phyloP scores from a whole-genome alignment of 495 filamentous ascomycete species.

The Talaromyces adpressus region DNA sequence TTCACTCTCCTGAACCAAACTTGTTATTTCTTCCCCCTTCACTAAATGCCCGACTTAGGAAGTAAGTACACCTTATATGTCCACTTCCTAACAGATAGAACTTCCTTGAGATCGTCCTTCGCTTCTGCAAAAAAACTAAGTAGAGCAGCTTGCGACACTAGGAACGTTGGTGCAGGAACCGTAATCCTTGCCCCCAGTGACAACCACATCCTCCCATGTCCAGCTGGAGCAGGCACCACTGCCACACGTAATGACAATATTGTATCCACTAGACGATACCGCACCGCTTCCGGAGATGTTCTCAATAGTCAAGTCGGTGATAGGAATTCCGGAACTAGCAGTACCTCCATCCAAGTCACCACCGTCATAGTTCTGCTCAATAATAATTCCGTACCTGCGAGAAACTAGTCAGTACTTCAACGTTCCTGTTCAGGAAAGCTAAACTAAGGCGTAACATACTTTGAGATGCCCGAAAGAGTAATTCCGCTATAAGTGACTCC shows the following conservation, averaged over 20 bases:
- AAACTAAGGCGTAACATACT: slow-evolving; percentile 7
- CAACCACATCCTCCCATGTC: slow-evolving; percentile 37
- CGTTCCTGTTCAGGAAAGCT: not conserved
- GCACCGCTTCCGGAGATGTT: slow-evolving; percentile 37
- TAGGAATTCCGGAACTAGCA: slow-evolving; percentile 50
- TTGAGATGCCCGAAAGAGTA: slow-evolving; percentile 16
- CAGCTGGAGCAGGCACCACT: slow-evolving; percentile 28
- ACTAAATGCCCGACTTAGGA: too few relatives aligned
- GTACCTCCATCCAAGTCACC: slow-evolving; percentile 41
- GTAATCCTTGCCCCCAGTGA: slow-evolving; percentile 42
- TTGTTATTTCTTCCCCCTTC: too few relatives aligned
- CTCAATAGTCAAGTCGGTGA: slow-evolving; percentile 43
- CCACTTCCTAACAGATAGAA: not conserved
- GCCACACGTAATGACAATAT: slow-evolving; percentile 46
- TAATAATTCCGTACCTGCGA: slow-evolving; percentile 48
- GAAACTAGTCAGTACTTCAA: slow-evolving; percentile 14
- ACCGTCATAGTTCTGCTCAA: slow-evolving; percentile 58
- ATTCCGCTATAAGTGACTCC: slow-evolving; percentile 19
- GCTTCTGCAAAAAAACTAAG: not conserved
- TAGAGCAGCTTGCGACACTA: slow-evolving; percentile 17
- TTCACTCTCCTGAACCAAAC: too few relatives aligned
- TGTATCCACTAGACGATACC: slow-evolving; percentile 29
- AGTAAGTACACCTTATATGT: not conserved
- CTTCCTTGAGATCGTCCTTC: not conserved
- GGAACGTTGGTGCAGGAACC: slow-evolving; percentile 36